A percentile compares a stretch with the other conserved stretches of the same genome.
These are phyloP conservation scores for Apophysomyces elegans DNA, from an alignment of 371 early-diverging fungal genomes.

Conservation along the genomic window DNA sequence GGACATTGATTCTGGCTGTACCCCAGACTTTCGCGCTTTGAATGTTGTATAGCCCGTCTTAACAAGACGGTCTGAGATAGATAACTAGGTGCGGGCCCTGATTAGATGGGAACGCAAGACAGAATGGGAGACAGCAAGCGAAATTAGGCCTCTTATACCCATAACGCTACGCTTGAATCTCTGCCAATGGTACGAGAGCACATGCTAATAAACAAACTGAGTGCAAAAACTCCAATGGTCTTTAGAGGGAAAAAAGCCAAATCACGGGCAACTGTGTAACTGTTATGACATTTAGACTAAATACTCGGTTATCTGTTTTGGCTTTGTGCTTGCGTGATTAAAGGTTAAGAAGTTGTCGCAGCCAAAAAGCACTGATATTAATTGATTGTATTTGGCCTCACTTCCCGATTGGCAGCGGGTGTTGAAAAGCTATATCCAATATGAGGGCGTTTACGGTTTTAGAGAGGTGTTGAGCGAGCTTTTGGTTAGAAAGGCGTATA, in stretches of 20 bases:
- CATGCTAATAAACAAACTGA: not conserved
- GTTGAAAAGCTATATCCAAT: not conserved
- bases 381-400: not conserved
- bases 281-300: not conserved
- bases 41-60: not conserved
- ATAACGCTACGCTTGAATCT: not conserved
- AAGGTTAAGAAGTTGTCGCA: not conserved
- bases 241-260: not conserved
- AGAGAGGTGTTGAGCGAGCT: too few relatives aligned
- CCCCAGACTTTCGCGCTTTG: not conserved
- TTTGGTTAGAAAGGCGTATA: too few relatives aligned
- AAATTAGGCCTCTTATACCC: not conserved
- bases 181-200: not conserved
- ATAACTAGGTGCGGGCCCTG: too few relatives aligned
- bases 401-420: slow-evolving; percentile 7
- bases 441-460: too few relatives aligned
- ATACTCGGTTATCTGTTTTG: not conserved
- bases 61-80: too few relatives aligned
- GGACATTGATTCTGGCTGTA: slow-evolving; percentile 1
- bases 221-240: not conserved
- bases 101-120: too few relatives aligned
- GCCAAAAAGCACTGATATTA: not conserved
- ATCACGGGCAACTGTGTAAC: not conserved
- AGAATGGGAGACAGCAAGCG: not conserved
- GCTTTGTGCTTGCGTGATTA: not conserved